These are phyloP conservation scores for Cenchrus americanus DNA, from an alignment of 176 grass and related monocot species.

Conservation along the genomic window DNA sequence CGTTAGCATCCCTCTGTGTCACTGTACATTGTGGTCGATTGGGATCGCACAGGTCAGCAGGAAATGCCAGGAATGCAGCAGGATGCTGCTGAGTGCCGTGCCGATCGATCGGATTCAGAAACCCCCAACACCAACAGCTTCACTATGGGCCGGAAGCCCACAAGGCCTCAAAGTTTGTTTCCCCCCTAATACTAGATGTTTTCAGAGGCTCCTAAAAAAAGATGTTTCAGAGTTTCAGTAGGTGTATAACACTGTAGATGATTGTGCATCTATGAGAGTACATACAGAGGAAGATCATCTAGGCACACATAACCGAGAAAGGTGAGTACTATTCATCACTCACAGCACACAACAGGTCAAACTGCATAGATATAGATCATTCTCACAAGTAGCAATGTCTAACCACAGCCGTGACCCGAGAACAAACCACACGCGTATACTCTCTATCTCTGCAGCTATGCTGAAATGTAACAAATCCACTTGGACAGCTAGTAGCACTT, in stretches of 20 bases:
- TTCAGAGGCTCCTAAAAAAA: too few species aligned
- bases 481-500: too few species aligned
- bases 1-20: too few species aligned
- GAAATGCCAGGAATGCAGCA: too few species aligned
- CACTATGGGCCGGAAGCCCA: not conserved
- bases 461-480: not conserved
- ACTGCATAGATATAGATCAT: not conserved
- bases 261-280: not conserved
- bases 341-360: not conserved
- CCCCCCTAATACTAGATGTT: too few species aligned
- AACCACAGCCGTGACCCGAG: not conserved
- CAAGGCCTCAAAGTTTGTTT: not conserved
- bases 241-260: too few species aligned
- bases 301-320: not conserved
- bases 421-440: too few species aligned
- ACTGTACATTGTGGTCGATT: too few species aligned
- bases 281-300: too few species aligned
- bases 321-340: not conserved
- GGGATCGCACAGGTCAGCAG: too few species aligned
- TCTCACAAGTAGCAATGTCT: not conserved
- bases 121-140: not conserved
- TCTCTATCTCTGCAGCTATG: too few species aligned
- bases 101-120: not conserved
- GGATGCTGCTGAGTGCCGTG: not conserved
- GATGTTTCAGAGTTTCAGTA: not conserved